These are phyloP conservation scores for Cadophora gregata DNA, from an alignment of 2,329 filamentous ascomycete species.

Conservation along the genomic window DNA sequence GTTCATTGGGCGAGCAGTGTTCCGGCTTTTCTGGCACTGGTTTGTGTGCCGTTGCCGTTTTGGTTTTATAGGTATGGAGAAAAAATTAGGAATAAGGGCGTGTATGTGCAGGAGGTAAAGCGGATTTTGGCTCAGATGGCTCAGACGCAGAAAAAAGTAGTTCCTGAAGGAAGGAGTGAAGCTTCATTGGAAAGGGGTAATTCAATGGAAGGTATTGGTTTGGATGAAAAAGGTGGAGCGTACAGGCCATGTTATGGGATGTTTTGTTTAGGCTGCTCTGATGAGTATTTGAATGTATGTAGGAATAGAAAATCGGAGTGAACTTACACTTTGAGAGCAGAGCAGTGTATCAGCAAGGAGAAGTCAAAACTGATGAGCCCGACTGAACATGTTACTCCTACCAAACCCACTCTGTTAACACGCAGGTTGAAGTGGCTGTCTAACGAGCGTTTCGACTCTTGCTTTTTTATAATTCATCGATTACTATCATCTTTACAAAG, in stretches of 20 bases:
- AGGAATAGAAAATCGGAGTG: not conserved
- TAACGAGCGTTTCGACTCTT: too few relatives aligned
- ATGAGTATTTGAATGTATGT: conserved; percentile 6
- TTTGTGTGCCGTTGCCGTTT: conserved; percentile 76
- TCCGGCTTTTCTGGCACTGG: conserved; percentile 75
- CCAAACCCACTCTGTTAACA: too few relatives aligned
- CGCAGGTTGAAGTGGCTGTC: too few relatives aligned
- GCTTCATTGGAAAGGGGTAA: not conserved
- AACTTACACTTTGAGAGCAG: not conserved
- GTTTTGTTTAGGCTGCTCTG: conserved; percentile 4
- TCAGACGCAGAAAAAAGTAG: not conserved
- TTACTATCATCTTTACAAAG: too few relatives aligned
- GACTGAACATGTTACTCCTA: too few relatives aligned
- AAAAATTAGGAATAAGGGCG: conserved; percentile 68
- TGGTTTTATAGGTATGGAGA: conserved; percentile 77
- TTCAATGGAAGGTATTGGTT: not conserved
- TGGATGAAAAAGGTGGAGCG: not conserved
- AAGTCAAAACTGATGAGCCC: too few relatives aligned
- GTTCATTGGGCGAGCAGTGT: conserved; percentile 79
- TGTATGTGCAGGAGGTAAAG: conserved; percentile 71
- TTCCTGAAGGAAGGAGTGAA: not conserved
- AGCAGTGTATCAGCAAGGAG: too few relatives aligned
- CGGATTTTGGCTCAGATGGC: conserved; percentile 20
- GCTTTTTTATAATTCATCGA: too few relatives aligned
- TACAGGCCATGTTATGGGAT: conserved; percentile 1